phyloP scores from a whole-genome alignment of 1,284 basidiomycete species.

The Irpex lacteus region DNA sequence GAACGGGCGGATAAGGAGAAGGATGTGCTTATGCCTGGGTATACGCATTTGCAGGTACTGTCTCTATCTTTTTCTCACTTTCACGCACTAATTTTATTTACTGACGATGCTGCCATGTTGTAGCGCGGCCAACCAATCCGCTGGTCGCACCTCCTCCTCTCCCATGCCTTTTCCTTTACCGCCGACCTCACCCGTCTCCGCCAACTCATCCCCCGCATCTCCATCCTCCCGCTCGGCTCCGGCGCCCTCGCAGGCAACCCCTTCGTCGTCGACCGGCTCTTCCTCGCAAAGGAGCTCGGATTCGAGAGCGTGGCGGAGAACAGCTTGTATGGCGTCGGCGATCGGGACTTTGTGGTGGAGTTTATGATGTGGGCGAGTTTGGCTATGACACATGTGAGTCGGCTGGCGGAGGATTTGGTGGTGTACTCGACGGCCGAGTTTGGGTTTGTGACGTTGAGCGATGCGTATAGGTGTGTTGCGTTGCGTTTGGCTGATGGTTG shows the following conservation, averaged over 20 bases:
- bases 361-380: slow-evolving; percentile 96
- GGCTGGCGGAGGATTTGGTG: slow-evolving; percentile 95
- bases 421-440: slow-evolving; percentile 97
- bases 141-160: slow-evolving; percentile 96
- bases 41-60: slow-evolving; percentile 90
- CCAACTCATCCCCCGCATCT: slow-evolving; percentile 84
- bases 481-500: no score
- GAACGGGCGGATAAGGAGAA: slow-evolving; percentile 92
- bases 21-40: slow-evolving; percentile 90
- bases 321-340: slow-evolving; percentile 92
- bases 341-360: slow-evolving; percentile 96
- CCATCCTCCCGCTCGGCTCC: slow-evolving; percentile 90
- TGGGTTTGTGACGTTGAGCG: slow-evolving; percentile 90
- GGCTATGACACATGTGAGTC: slow-evolving; percentile 90
- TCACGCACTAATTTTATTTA: neutral
- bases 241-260: slow-evolving; percentile 97
- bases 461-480: slow-evolving; percentile 99
- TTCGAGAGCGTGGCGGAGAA: slow-evolving; percentile 88
- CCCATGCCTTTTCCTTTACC: slow-evolving; percentile 91
- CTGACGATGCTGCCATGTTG: neutral
- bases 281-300: slow-evolving; percentile 82
- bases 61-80: no score
- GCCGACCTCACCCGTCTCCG: slow-evolving; percentile 86
- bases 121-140: slow-evolving; percentile 96
- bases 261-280: slow-evolving; percentile 88